These are phyloP conservation scores for Candida tallmaniae DNA, from an alignment of 805 yeast species.

Conservation along the genomic window DNA sequence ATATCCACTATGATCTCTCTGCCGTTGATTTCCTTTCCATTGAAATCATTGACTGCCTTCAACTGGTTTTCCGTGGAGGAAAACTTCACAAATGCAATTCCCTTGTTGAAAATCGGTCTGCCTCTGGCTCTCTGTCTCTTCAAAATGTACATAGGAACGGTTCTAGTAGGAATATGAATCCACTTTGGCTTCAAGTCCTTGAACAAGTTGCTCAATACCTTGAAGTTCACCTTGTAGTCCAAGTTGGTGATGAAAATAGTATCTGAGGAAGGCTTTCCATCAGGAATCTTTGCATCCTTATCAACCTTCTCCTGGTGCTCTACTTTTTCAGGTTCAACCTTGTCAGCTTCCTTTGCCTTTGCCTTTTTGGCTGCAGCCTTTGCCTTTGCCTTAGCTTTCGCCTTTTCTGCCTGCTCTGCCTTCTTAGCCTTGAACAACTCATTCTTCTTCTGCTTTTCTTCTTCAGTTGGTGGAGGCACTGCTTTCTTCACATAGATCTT, in stretches of 20 bases:
- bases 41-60: constrained; percentile 65
- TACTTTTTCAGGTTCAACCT: not conserved
- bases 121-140: constrained; percentile 43
- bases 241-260: constrained; percentile 62
- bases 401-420: constrained; percentile 15
- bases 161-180: constrained; percentile 56
- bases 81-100: constrained; percentile 63
- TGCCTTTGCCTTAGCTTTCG: constrained; percentile 11
- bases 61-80: constrained; percentile 58
- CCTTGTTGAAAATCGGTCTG: constrained; percentile 48
- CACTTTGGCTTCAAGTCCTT: constrained; percentile 48
- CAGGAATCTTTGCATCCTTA: constrained; percentile 21
- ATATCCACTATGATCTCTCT: constrained; percentile 62
- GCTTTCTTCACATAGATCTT: constrained; percentile 51
- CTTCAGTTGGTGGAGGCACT: constrained; percentile 46
- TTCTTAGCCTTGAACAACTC: constrained; percentile 25
- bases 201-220: constrained; percentile 43
- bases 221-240: constrained; percentile 46
- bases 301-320: not conserved
- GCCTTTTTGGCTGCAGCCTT: constrained; percentile 14
- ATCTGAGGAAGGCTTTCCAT: constrained; percentile 51
- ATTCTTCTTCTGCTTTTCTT: constrained; percentile 34
- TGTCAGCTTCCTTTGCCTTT: constrained; percentile 2
- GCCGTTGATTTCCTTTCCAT: constrained; percentile 64
- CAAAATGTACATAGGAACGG: constrained; percentile 40